Evolutionary conservation across 1,139 yeast species (phyloP), one percentile per base, ranked within the genome.

Genomic region (Taiozyma onychis): DNA sequence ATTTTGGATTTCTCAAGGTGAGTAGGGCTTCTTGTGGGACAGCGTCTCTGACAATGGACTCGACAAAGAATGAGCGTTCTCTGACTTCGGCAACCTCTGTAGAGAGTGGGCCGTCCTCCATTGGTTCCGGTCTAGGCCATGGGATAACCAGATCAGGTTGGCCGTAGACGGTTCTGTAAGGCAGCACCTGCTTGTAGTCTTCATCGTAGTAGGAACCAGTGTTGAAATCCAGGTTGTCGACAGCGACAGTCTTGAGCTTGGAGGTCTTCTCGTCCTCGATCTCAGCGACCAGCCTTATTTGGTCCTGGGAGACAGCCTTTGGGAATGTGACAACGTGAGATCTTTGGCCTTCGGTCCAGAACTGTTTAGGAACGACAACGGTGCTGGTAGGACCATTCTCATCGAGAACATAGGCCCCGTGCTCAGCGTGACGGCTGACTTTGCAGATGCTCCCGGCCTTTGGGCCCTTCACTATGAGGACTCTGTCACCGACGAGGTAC

Each of bases 61-160:
- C 85, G 39, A 88, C 83, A 68, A 81, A 87, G 67, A 75, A 87
- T 6, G 97, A 83, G 66, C 88, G 84, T 59, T 83, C 88, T 53
- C 82, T 78, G 2, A 80, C 95, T 2, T 72, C 70, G 7, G 76
- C 83, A 44, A 81, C 78, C 13, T 69, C 67, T 0, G 97, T 88
- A 5, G 81, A 77, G 51, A 81, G 70, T 14, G 68, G 68, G 48
- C 86, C 88, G 50, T 83, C 87, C n/a, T 73, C 70, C 6, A 26
- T 21, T 9, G 76, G 74, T 39, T 81, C 84, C 2, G 96, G 96
- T 57, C 81, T 78, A 43, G 98, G 98, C 95, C 96, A 91, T 50
- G 98, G 97, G 49, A 91, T 81, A 45, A 81, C 80, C 51, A 88
- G 72, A 46, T 78, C 75, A 43, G 80, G 79, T 37, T 72, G 72